phyloP scores from a whole-genome alignment of 75 land plant genomes.

The Ceratopteris richardii region DNA sequence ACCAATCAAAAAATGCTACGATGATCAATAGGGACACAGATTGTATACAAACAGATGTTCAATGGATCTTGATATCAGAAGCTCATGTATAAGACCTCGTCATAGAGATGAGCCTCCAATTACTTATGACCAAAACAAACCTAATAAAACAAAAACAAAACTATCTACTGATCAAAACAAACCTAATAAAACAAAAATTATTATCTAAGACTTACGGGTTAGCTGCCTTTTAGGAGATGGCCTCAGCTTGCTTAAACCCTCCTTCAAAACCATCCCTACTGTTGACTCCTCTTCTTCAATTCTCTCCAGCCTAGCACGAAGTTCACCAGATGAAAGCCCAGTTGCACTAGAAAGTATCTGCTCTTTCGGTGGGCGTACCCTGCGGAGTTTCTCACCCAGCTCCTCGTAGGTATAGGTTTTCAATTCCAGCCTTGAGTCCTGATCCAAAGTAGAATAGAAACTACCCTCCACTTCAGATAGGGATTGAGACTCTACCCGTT shows the following conservation, averaged over 20 bases:
- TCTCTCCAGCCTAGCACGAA: conserved; percentile 48
- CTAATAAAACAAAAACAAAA: no score
- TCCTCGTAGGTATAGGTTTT: conserved; percentile 34
- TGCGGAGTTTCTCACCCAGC: conserved; percentile 46
- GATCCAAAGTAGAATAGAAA: background rate
- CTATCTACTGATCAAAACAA: no score
- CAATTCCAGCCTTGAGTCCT: background rate
- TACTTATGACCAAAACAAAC: no score
- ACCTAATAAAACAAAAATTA: no score
- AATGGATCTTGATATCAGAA: no score
- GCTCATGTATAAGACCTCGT: no score
- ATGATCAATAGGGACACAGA: no score
- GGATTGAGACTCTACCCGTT: background rate
- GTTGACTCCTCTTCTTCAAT: conserved; percentile 46
- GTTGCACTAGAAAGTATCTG: conserved; percentile 3
- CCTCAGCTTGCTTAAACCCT: conserved; percentile 25
- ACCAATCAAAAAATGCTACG: no score
- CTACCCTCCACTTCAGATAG: background rate
- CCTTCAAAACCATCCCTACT: conserved; percentile 30
- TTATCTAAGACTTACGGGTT: conserved; percentile 17
- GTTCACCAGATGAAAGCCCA: conserved; percentile 50
- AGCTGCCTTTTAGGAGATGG: background rate
- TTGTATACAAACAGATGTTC: no score
- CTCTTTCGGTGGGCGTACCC: conserved; percentile 35
- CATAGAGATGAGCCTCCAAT: no score